phyloP scores from a whole-genome alignment of 495 filamentous ascomycete genomes.

The Aspergillus nanangensis region DNA sequence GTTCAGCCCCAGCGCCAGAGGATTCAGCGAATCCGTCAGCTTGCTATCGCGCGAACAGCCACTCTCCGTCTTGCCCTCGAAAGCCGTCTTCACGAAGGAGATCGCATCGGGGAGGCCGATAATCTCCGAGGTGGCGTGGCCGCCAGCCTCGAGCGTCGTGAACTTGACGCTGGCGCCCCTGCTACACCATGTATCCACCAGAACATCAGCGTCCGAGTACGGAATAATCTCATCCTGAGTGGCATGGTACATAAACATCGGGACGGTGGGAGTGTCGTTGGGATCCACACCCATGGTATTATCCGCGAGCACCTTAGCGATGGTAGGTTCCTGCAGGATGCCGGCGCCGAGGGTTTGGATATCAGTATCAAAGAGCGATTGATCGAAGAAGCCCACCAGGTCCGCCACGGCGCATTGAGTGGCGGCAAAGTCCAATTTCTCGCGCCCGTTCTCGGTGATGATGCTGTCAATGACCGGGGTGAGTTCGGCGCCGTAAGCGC shows the following conservation, averaged over 20 bases:
- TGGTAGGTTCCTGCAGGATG: conserved; percentile 19
- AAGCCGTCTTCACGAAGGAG: conserved; percentile 22
- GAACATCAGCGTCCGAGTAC: conserved; percentile 14
- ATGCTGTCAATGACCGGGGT: conserved; percentile 19
- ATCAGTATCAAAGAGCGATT: conserved; percentile 20
- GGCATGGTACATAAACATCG: conserved; percentile 31
- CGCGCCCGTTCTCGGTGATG: conserved; percentile 17
- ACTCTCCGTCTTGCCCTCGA: conserved; percentile 17
- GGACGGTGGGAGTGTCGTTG: conserved; percentile 24
- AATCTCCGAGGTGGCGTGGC: conserved; percentile 26
- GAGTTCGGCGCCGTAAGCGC: conserved; percentile 27
- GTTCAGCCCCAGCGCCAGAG: conserved; percentile 20
- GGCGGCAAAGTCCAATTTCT: conserved; percentile 9
- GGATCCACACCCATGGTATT: conserved; percentile 21
- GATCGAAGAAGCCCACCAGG: conserved; percentile 15
- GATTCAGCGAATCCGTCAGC: conserved; percentile 18
- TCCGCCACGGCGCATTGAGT: conserved; percentile 17
- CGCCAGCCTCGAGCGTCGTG: conserved; percentile 25
- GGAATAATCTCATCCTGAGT: conserved; percentile 30
- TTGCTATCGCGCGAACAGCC: conserved; percentile 21
- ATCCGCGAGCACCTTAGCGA: conserved; percentile 15
- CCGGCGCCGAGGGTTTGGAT: conserved; percentile 21
- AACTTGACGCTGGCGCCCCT: conserved; percentile 24
- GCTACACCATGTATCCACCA: conserved; percentile 26
- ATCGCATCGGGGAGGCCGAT: conserved; percentile 20